Conservation (phyloP, 495 filamentous ascomycete species). For the Penicillium herquei region DNA sequence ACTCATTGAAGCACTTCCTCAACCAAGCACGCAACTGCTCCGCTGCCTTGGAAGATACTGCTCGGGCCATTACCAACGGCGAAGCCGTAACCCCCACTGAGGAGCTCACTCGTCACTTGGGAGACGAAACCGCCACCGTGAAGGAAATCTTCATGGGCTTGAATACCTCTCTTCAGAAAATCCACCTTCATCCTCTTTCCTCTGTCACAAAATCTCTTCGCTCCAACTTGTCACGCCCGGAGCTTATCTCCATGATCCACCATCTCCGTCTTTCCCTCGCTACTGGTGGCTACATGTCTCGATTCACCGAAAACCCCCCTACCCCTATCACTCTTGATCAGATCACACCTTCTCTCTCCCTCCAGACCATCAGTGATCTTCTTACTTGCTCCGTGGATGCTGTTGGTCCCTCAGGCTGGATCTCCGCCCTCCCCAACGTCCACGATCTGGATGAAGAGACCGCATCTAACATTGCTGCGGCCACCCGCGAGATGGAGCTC, state of each 20-base stretch:
- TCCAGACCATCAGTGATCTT: slow-evolving; percentile 57
- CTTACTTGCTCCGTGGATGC: slow-evolving; percentile 78
- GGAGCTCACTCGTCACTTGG: slow-evolving; percentile 27
- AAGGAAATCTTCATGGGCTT: slow-evolving; percentile 39
- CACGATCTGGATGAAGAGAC: slow-evolving; percentile 33
- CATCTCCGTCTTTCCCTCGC: slow-evolving; percentile 67
- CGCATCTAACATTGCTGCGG: slow-evolving; percentile 47
- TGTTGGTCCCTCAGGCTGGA: slow-evolving; percentile 80
- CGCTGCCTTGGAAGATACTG: slow-evolving; percentile 31
- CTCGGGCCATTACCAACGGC: slow-evolving; percentile 31
- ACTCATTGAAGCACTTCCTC: slow-evolving; percentile 39
- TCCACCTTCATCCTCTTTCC: slow-evolving; percentile 59
- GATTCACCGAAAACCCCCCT: slow-evolving; percentile 45
- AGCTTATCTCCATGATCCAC: slow-evolving; percentile 70
- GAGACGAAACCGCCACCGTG: slow-evolving; percentile 23
- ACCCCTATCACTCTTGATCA: slow-evolving; percentile 50
- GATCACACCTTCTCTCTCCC: slow-evolving; percentile 48
- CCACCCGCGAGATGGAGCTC: slow-evolving; percentile 55
- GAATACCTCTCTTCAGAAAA: slow-evolving; percentile 55
- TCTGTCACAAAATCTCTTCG: slow-evolving; percentile 63
- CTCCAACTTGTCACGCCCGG: slow-evolving; percentile 59
- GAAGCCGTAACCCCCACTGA: slow-evolving; percentile 22
- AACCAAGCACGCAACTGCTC: slow-evolving; percentile 35
- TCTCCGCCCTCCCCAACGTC: slow-evolving; percentile 47
- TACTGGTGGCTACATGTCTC: slow-evolving; percentile 43